Conservation (phyloP, 2,329 filamentous ascomycete species). For the Cladosporium sp. region DNA sequence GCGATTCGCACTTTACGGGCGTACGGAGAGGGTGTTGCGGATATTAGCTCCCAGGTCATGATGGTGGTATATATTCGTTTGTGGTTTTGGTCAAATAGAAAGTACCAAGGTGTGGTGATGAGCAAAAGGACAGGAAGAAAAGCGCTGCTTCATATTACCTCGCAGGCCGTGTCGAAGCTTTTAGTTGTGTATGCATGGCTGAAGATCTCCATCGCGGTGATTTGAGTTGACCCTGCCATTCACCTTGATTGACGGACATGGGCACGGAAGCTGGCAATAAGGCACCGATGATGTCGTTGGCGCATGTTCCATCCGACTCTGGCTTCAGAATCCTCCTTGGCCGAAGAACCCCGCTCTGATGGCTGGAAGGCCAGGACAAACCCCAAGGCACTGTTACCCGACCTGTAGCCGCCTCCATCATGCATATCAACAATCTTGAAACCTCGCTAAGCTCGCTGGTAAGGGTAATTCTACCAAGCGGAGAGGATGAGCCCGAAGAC, state of each 20-base stretch:
- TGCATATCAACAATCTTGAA: background rate
- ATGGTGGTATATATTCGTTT: background rate
- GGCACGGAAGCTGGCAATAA: background rate
- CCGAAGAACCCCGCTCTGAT: conserved; percentile 9
- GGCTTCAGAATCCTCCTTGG: background rate
- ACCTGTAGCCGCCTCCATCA: background rate
- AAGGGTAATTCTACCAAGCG: conserved; percentile 27
- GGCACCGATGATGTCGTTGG: conserved; percentile 11
- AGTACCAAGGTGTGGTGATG: no score
- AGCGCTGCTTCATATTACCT: background rate
- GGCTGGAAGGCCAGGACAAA: background rate
- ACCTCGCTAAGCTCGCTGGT: conserved; percentile 32
- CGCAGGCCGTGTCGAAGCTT: background rate
- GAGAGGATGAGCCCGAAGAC: conserved; percentile 32
- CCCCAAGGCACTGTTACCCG: background rate
- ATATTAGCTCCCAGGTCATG: conserved; percentile 34
- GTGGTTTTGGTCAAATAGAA: background rate
- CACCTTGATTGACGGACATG: background rate
- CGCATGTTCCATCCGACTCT: background rate
- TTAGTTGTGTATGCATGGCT: background rate
- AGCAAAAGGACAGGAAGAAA: background rate
- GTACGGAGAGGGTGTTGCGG: conserved; percentile 42
- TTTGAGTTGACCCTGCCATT: background rate
- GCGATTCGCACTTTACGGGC: conserved; percentile 46
- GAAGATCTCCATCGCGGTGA: background rate